Conservation (phyloP, 495 filamentous ascomycete genomes). For the Schizothecium vesticola region DNA sequence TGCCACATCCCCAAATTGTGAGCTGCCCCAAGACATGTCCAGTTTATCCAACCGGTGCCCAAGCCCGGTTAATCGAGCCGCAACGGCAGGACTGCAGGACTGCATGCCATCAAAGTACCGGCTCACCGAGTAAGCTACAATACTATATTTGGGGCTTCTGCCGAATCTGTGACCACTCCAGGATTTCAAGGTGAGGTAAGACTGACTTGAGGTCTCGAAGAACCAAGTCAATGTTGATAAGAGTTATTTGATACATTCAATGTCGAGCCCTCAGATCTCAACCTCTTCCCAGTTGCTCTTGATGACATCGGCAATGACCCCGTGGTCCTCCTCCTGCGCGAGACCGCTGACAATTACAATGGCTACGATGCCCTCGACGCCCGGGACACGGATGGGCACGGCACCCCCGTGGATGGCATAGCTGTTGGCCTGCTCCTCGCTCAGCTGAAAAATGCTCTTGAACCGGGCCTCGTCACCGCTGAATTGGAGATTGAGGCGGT, state of each 20-base stretch:
- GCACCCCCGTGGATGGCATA: constrained; percentile 76
- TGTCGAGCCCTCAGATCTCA: neutral
- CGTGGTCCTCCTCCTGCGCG: constrained; percentile 74
- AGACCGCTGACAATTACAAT: constrained; percentile 72
- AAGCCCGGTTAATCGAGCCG: neutral
- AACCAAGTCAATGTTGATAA: neutral
- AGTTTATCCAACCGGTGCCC: neutral
- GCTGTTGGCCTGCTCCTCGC: constrained; percentile 42
- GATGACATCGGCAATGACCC: constrained; percentile 62
- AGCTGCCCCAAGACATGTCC: neutral
- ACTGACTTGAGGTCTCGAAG: neutral
- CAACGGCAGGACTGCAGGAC: neutral
- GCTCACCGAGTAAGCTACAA: neutral
- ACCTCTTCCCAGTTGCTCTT: constrained; percentile 37
- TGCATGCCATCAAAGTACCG: neutral
- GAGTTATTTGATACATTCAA: neutral
- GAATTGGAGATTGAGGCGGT: constrained; percentile 60
- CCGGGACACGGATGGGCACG: constrained; percentile 61
- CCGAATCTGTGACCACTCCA: neutral
- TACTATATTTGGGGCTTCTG: neutral
- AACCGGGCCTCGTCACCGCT: constrained; percentile 45
- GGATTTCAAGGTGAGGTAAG: neutral
- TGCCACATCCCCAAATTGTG: neutral
- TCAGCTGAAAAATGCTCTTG: constrained; percentile 10
- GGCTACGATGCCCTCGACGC: constrained; percentile 66